Conservation (phyloP, 495 filamentous ascomycete species). For the Astrothelium subdiscretum region DNA sequence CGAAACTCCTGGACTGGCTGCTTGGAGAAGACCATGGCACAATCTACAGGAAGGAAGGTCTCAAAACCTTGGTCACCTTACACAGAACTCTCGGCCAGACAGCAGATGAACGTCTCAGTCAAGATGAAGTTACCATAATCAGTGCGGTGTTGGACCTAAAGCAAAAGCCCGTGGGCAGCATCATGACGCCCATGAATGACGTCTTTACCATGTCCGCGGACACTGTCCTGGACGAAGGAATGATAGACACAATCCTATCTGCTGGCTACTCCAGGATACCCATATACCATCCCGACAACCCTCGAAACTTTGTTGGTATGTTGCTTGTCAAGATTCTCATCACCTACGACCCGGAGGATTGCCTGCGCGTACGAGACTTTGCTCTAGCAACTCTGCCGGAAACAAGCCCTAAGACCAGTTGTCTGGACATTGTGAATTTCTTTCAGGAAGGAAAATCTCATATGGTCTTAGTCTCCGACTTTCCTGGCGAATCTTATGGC, state of each 20-base stretch:
- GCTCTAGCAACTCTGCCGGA: constrained; percentile 88
- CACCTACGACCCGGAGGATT: constrained; percentile 94
- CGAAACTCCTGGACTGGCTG: constrained; percentile 76
- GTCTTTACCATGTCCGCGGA: constrained; percentile 93
- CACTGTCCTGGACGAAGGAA: constrained; percentile 77
- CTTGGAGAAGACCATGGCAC: constrained; percentile 90
- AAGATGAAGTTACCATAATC: constrained; percentile 98
- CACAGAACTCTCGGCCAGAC: constrained; percentile 82
- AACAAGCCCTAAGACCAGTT: constrained; percentile 87
- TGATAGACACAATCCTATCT: constrained; percentile 83
- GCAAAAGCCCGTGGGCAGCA: constrained; percentile 83
- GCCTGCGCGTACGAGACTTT: constrained; percentile 73
- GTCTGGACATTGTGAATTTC: constrained; percentile 96
- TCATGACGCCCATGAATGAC: constrained; percentile 98
- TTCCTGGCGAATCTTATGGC: constrained; percentile 76
- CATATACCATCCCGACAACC: constrained; percentile 76
- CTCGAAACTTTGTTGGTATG: constrained; percentile 89
- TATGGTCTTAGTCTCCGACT: constrained; percentile 92
- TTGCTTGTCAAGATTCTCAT: constrained; percentile 95
- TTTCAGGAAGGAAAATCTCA: constrained; percentile 99
- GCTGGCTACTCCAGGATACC: constrained; percentile 94
- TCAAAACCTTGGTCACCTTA: constrained; percentile 83
- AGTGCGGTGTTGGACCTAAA: constrained; percentile 92
- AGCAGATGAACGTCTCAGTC: constrained; percentile 74
- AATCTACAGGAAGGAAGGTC: constrained; percentile 87